A percentile compares a stretch with the other conserved stretches of the same genome.
phyloP scores from a whole-genome alignment of 805 yeast genomes.

The Spathaspora girioi region DNA sequence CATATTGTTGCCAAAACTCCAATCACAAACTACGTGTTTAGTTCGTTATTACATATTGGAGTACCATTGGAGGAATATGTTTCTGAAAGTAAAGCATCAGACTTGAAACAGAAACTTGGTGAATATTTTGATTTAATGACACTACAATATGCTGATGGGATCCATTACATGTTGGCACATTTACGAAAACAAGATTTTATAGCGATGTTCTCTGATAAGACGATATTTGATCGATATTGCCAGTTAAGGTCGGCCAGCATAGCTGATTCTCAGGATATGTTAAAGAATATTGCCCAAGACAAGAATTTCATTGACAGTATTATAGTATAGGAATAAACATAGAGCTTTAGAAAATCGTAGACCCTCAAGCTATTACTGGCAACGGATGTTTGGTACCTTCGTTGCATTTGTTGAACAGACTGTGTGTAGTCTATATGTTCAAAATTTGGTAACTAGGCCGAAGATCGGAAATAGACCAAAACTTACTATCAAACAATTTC shows the following conservation, averaged over 20 bases:
- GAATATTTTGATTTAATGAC: neutral
- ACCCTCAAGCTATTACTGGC: too few relatives aligned
- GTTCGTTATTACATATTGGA: neutral
- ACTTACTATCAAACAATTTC: too few relatives aligned
- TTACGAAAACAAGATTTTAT: neutral
- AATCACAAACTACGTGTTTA: neutral
- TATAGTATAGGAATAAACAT: too few relatives aligned
- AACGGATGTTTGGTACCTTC: too few relatives aligned
- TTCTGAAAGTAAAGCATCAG: neutral
- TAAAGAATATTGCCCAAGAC: neutral
- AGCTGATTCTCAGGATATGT: neutral
- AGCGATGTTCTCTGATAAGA: neutral
- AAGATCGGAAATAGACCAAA: too few relatives aligned
- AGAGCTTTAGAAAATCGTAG: too few relatives aligned
- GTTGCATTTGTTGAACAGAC: too few relatives aligned
- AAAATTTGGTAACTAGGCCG: too few relatives aligned
- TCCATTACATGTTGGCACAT: neutral
- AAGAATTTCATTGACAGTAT: neutral
- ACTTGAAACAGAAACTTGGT: neutral
- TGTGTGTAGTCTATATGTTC: too few relatives aligned
- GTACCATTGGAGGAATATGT: constrained; percentile 1
- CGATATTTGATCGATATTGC: neutral
- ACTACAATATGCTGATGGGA: neutral
- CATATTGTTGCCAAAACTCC: neutral
- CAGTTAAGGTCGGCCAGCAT: neutral